Percentiles rank a stretch among this genome's conserved stretches.
These are phyloP conservation scores for Collariella sp. DNA, from an alignment of 495 filamentous ascomycete genomes.

Conservation along the genomic window DNA sequence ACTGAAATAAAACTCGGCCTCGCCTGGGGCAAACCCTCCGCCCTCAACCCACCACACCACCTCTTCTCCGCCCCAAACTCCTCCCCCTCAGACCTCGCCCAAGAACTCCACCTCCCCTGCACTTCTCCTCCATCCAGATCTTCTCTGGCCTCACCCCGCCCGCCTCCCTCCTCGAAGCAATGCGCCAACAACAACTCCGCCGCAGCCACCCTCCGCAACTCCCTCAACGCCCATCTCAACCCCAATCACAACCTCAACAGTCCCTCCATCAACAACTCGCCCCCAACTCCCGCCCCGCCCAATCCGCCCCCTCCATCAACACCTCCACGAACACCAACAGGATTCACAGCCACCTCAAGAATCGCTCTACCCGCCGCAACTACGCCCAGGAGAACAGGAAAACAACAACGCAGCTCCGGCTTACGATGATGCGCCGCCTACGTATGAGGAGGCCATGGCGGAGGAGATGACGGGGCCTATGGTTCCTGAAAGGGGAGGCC, in stretches of 20 bases:
- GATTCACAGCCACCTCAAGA: constrained; percentile 25
- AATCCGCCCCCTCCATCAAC: constrained; percentile 7
- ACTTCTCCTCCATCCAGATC: constrained; percentile 63
- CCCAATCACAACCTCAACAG: constrained; percentile 12
- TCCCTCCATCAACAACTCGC: neutral
- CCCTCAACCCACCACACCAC: neutral
- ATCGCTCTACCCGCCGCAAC: constrained; percentile 41
- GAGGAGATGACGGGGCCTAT: constrained; percentile 50
- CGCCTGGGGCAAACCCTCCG: constrained; percentile 37
- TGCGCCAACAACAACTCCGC: constrained; percentile 37
- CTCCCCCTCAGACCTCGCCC: constrained; percentile 41
- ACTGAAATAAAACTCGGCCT: constrained; percentile 69
- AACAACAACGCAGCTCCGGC: no score
- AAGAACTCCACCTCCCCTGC: constrained; percentile 61
- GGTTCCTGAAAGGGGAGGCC: constrained; percentile 27
- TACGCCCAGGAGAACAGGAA: constrained; percentile 29
- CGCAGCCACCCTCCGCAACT: constrained; percentile 1
- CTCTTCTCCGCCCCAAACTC: constrained; percentile 4
- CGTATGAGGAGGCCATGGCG: constrained; percentile 87
- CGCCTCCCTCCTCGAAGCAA: constrained; percentile 59
- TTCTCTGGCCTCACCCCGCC: constrained; percentile 90
- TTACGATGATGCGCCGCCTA: constrained; percentile 61
- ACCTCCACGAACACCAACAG: neutral
- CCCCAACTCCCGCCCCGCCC: constrained; percentile 19
- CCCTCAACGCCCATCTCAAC: constrained; percentile 1